Evolutionary conservation across 1,284 basidiomycete species (phyloP).

Genomic region (Fomitopsis palustris): DNA sequence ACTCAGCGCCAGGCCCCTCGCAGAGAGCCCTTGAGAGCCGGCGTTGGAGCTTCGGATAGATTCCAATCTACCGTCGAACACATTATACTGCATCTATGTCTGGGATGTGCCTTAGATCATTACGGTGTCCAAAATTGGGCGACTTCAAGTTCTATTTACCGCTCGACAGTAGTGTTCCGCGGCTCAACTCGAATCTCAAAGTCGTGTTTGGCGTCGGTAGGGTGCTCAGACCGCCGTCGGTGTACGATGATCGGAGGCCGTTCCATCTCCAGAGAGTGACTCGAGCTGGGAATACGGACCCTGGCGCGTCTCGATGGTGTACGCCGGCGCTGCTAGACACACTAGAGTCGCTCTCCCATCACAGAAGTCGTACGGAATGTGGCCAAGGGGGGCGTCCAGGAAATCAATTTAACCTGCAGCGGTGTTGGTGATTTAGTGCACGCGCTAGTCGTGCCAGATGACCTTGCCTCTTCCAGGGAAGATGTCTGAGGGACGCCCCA

Average conservation of each 20-base stretch:
- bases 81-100: conserved; percentile 17
- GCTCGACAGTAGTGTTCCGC: conserved; percentile 32
- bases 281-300: conserved; percentile 55
- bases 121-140: conserved; percentile 26
- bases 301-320: conserved; percentile 56
- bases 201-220: conserved; percentile 48
- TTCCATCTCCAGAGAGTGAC: conserved; percentile 41
- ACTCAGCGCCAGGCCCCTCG: not conserved
- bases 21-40: not conserved
- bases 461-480: conserved; percentile 23
- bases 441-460: conserved; percentile 77
- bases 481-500: no score
- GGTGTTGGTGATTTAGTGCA: conserved; percentile 48
- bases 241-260: conserved; percentile 53
- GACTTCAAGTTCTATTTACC: conserved; percentile 32
- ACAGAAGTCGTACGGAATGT: conserved; percentile 69
- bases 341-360: conserved; percentile 56
- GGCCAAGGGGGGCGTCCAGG: conserved; percentile 55
- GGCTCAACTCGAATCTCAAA: conserved; percentile 36
- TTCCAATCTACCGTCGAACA: conserved; percentile 8
- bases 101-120: conserved; percentile 32
- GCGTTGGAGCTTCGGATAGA: conserved; percentile 12
- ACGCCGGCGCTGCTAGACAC: conserved; percentile 42
- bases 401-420: conserved; percentile 38
- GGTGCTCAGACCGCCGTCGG: conserved; percentile 62